Evolutionary conservation across 2,329 filamentous ascomycete species (phyloP).

Genomic region (Trichoderma arundinaceum): DNA sequence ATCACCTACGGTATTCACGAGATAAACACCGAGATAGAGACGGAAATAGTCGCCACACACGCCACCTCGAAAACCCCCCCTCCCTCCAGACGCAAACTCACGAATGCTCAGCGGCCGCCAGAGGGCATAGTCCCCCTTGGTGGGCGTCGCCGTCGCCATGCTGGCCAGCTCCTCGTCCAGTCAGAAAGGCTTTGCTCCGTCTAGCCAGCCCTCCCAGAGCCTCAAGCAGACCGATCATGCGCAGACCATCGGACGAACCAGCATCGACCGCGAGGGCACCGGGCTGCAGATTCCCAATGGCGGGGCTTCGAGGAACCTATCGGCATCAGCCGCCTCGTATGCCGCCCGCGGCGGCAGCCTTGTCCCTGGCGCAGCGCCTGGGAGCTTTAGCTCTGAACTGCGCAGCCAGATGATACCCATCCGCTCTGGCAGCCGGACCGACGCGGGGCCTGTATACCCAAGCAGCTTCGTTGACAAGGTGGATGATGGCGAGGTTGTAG

Average conservation of each 20-base stretch:
- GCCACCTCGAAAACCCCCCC: conserved; percentile 13
- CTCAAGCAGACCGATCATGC: conserved; percentile 45
- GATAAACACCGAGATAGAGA: conserved; percentile 4
- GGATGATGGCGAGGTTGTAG: conserved; percentile 70
- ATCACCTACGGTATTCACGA: not conserved
- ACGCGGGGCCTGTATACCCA: conserved; percentile 46
- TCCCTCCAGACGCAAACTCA: conserved; percentile 33
- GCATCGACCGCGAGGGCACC: conserved; percentile 61
- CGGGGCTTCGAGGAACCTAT: conserved; percentile 52
- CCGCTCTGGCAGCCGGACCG: conserved; percentile 47
- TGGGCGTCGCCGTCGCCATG: conserved; percentile 45
- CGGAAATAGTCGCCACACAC: conserved; percentile 1
- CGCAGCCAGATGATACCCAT: conserved; percentile 66
- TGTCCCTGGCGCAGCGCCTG: conserved; percentile 72
- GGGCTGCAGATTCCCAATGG: conserved; percentile 58
- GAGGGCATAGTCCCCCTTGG: conserved; percentile 48
- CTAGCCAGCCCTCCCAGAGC: conserved; percentile 46
- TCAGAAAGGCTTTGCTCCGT: conserved; percentile 43
- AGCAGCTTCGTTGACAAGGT: conserved; percentile 58
- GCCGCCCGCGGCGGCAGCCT: conserved; percentile 72
- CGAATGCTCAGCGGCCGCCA: conserved; percentile 46
- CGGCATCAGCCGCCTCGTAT: conserved; percentile 64
- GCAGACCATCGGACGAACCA: conserved; percentile 47
- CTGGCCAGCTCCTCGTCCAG: conserved; percentile 44
- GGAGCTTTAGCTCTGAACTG: conserved; percentile 89